phyloP scores from a whole-genome alignment of 805 yeast species.

The Kluyveromyces dobzhanskii region DNA sequence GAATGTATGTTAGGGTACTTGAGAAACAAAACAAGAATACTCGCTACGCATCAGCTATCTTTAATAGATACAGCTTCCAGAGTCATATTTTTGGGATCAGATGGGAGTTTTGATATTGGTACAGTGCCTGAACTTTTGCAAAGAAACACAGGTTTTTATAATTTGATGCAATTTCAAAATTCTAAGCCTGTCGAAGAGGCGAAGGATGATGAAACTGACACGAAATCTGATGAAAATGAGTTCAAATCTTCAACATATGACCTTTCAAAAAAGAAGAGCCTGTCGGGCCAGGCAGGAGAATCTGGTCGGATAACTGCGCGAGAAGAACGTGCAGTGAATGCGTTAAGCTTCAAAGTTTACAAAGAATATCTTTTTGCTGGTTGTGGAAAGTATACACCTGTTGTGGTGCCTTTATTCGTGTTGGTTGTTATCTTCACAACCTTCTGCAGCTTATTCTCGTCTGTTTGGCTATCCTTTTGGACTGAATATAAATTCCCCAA shows the following conservation, averaged over 20 bases:
- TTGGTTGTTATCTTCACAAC: constrained; percentile 21
- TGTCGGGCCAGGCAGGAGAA: too few relatives aligned
- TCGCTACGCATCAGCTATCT: constrained; percentile 72
- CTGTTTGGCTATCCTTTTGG: constrained; percentile 82
- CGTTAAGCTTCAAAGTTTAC: constrained; percentile 43
- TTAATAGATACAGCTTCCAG: constrained; percentile 54
- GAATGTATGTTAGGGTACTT: constrained; percentile 49
- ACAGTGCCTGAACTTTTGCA: constrained; percentile 44
- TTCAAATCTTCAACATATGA: too few relatives aligned
- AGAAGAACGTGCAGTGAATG: constrained; percentile 54
- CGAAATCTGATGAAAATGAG: constrained; percentile 11
- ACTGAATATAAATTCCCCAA: constrained; percentile 43
- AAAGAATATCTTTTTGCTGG: constrained; percentile 44
- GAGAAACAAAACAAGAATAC: constrained; percentile 45
- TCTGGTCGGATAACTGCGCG: constrained; percentile 17
- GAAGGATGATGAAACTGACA: constrained; percentile 16
- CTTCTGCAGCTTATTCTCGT: constrained; percentile 26
- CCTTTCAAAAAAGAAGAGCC: too few relatives aligned
- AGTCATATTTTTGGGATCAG: constrained; percentile 50
- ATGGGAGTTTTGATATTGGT: constrained; percentile 60
- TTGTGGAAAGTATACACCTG: constrained; percentile 35
- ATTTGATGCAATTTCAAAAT: constrained; percentile 41
- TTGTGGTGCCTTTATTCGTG: constrained; percentile 18
- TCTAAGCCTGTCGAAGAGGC: constrained; percentile 26
- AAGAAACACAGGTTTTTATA: constrained; percentile 39